Evolutionary conservation across 768 basidiomycete genomes (phyloP).

Genomic region (Collybia nuda): DNA sequence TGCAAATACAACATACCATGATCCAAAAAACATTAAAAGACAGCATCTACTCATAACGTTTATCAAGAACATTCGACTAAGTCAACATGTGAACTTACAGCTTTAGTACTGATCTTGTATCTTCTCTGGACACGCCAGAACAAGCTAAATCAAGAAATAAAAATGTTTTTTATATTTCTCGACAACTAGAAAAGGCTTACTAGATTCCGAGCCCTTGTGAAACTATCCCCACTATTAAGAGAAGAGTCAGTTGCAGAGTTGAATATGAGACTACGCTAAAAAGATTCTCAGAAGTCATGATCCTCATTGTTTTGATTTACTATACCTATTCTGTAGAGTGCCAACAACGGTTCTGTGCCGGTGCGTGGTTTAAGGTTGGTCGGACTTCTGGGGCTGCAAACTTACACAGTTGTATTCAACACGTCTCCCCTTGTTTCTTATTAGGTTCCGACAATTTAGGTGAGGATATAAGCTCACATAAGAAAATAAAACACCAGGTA

Average conservation of each 20-base stretch:
- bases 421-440: conserved; percentile 62
- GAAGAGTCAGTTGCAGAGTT: conserved; percentile 65
- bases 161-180: neutral
- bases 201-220: conserved; percentile 69
- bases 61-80: neutral
- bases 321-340: conserved; percentile 69
- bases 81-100: conserved; percentile 30
- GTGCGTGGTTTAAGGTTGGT: neutral
- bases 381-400: neutral
- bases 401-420: conserved; percentile 70
- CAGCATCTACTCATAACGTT: conserved; percentile 50
- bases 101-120: conserved; percentile 63
- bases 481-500: conserved; percentile 78
- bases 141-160: conserved; percentile 30
- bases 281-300: neutral
- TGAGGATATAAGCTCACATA: conserved; percentile 43
- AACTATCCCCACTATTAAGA: conserved; percentile 65
- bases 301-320: neutral
- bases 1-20: conserved; percentile 36
- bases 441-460: neutral
- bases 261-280: conserved; percentile 68
- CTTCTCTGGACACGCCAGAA: conserved; percentile 73
- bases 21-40: conserved; percentile 74
- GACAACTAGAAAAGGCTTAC: conserved; percentile 32
- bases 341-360: conserved; percentile 60